Base-by-base conservation (phyloP, 805 yeast genomes). In the Suhomyces faveliae region DNA sequence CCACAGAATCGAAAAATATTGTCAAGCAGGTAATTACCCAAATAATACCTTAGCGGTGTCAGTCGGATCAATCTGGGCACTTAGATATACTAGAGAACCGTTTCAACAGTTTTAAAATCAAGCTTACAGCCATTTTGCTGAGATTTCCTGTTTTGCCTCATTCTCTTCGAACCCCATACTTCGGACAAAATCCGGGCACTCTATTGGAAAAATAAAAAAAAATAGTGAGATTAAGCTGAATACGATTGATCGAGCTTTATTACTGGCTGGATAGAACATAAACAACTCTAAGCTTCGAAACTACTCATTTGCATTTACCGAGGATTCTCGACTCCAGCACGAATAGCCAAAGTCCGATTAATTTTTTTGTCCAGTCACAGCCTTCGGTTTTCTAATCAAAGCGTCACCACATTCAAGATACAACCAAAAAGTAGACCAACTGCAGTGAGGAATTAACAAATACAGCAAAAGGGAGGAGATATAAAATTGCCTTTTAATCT, bases 101-200 rank as follows among this genome's bases (percentile, higher is more conserved):
- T 27, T 6, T n/a, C n/a, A n/a, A 4, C n/a, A n/a, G 9, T n/a
- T 27, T 11, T 9, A 1, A 27, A 27, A 27, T 27, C 2, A 27
- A 27, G 30, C 15, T 5, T 9, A n/a, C 30, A 3, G 30, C 30
- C 30, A n/a, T 27, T 27, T n/a, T n/a, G 30, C 30, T 27, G 30
- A 27, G 30, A 27, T 27, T 27, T n/a, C 30, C 30, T 15, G 9
- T n/a, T 27, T 27, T 27, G 15, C n/a, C 15, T 15, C 19, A 17
- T 10, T 17, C 37, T 33, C 44, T 42, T 30, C 44, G 44, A 33
- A 42, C 44, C 44, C 44, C 44, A 42, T 42, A 42, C 37, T 42
- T 42, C 38, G 37, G 37, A 17, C 29, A 42, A 42, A 29, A 17
- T 27, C 30, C 29, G 12, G 30, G 11, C n/a, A 42, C 44, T 25